These are phyloP conservation scores for Metroxylon sagu DNA, from an alignment of 176 grass and related monocot genomes.

Conservation along the genomic window DNA sequence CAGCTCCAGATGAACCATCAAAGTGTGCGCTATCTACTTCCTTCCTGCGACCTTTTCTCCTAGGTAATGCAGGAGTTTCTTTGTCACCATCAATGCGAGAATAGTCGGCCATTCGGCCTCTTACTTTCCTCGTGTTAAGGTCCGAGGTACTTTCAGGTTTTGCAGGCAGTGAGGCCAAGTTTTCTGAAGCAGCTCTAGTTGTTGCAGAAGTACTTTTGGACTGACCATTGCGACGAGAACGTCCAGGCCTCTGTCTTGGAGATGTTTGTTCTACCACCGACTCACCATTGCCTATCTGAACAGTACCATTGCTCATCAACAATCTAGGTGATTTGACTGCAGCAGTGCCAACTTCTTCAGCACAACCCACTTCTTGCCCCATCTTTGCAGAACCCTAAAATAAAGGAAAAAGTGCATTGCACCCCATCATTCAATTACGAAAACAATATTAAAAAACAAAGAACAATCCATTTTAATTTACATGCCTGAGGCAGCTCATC, in stretches of 20 bases:
- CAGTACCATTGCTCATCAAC: conserved; percentile 27
- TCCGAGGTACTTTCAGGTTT: conserved; percentile 3
- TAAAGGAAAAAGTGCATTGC: neutral
- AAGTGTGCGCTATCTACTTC: neutral
- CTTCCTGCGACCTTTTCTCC: neutral
- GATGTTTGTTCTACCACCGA: conserved; percentile 36
- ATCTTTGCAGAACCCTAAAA: conserved; percentile 45
- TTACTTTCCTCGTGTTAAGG: conserved; percentile 1
- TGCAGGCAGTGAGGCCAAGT: conserved; percentile 12
- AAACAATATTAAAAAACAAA: too few relatives aligned
- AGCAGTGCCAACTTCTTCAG: conserved; percentile 38
- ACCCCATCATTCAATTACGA: too few relatives aligned
- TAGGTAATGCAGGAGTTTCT: too few relatives aligned
- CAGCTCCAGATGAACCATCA: neutral
- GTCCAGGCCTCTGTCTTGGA: conserved; percentile 54
- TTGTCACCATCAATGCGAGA: too few relatives aligned
- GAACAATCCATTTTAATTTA: neutral
- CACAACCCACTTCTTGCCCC: conserved; percentile 34
- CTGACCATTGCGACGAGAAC: conserved; percentile 25
- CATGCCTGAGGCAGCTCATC: conserved; percentile 67
- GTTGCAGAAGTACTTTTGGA: neutral
- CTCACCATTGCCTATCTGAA: conserved; percentile 38
- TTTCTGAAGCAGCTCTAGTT: conserved; percentile 1
- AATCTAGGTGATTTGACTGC: conserved; percentile 17
- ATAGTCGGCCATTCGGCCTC: neutral